Evolutionary conservation across 2,329 filamentous ascomycete species (phyloP), one percentile per base, ranked within the genome.

Genomic region (Pestalotiopsis sp.): DNA sequence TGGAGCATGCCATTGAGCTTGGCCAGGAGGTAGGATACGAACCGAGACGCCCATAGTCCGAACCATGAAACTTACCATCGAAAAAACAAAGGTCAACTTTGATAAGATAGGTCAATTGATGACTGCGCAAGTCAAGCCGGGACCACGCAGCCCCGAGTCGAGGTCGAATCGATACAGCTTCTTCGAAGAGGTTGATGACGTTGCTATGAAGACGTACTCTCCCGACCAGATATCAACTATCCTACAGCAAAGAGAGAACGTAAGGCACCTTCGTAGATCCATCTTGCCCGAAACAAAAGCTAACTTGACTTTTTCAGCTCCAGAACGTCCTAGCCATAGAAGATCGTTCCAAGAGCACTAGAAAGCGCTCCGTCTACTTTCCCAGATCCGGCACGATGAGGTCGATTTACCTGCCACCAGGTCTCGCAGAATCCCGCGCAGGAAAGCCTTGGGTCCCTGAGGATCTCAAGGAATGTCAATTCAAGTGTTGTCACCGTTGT

Each of bases 401-500:
- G 57, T 62, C 65, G 56, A 58, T 25, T 11, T 23, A 67, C 69
- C 56, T 72, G 23, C 71, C 72, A 2, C 72, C 73, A n/a, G 65
- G 69, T 69, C 69, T 75, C 57, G 58, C 66, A 5, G 56, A 56
- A 59, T 31, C 67, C 39, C n/a, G 61, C 23, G 49, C 74, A 27
- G 73, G 72, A 52, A 78, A 77, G 66, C 78, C 81, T 14, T 86
- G 83, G 83, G 72, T 83, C 5, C 78, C 80, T 20, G 70, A 70
- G 49, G 70, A 75, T 23, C 73, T 74, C 0, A 72, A 80, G 0
- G 84, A 88, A 74, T 90, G 88, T 69, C 80, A 82, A 58, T 84
- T 82, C 77, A 86, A 80, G 69, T 80, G 83, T 57, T 90, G 88
- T 70, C 81, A 83, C 3, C 69, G 68, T 6, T 90, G 88, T 71